Evolutionary conservation across 345 rosid genomes (phyloP).

Genomic region (Cardiospermum halicacabum): DNA sequence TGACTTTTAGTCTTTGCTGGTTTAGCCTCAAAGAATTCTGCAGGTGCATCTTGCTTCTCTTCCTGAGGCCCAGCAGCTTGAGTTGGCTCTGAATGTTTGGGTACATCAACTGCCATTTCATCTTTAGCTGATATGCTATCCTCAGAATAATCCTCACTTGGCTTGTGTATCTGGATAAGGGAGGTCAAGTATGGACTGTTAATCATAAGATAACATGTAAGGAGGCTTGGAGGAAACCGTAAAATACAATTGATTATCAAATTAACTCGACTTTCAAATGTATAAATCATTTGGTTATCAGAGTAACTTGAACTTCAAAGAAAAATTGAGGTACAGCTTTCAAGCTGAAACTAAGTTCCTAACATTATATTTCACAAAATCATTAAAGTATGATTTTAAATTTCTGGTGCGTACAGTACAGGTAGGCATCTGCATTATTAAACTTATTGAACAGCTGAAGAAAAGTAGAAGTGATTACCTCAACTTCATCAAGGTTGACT

Average conservation of each 20-base stretch:
- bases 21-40: conserved; percentile 22
- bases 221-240: background rate
- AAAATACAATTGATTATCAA: background rate
- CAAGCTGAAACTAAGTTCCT: background rate
- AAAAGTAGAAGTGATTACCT: conserved; percentile 39
- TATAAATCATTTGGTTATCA: background rate
- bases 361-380: background rate
- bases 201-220: background rate
- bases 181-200: background rate
- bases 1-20: conserved; percentile 20
- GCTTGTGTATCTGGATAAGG: conserved; percentile 48
- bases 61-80: conserved; percentile 23
- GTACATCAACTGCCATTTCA: background rate
- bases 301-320: background rate
- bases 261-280: background rate
- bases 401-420: background rate
- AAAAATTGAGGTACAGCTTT: background rate
- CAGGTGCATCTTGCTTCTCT: conserved; percentile 15
- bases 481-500: conserved; percentile 58
- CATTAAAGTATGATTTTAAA: background rate
- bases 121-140: conserved; percentile 21
- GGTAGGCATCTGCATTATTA: background rate
- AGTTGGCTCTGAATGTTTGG: conserved; percentile 13
- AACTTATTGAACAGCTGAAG: background rate
- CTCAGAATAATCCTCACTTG: conserved; percentile 52